These are phyloP conservation scores for Corinectria fuckeliana DNA, from an alignment of 2,329 filamentous ascomycete species.

Conservation along the genomic window DNA sequence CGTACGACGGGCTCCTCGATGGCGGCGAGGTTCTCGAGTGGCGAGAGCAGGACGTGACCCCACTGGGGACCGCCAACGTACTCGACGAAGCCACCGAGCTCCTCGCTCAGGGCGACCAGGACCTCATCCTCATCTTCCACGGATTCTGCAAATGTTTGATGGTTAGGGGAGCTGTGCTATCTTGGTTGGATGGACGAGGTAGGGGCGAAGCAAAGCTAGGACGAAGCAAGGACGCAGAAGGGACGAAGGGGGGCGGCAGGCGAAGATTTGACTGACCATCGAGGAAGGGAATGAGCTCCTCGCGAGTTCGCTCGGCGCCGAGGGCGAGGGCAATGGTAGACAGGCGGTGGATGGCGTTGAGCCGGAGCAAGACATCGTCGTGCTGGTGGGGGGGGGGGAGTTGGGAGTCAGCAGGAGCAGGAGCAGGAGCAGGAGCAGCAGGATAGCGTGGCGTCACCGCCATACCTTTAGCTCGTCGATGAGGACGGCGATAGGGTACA, in stretches of 20 bases:
- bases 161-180: conserved; percentile 25
- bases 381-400: conserved; percentile 66
- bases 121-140: conserved; percentile 99
- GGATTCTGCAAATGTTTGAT: conserved; percentile 70
- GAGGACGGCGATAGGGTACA: conserved; percentile 98
- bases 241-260: conserved; percentile 25
- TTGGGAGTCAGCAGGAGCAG: conserved; percentile 31
- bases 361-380: conserved; percentile 95
- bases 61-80: conserved; percentile 94
- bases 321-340: conserved; percentile 97
- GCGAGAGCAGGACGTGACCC: conserved; percentile 95
- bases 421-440: conserved; percentile 21
- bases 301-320: conserved; percentile 93
- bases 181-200: conserved; percentile 15
- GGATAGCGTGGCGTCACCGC: conserved; percentile 36
- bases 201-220: background rate
- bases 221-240: background rate
- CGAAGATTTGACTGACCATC: conserved; percentile 73
- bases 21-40: conserved; percentile 95
- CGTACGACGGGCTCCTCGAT: conserved; percentile 98
- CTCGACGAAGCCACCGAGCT: conserved; percentile 95
- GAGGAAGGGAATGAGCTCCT: conserved; percentile 98
- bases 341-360: conserved; percentile 98
- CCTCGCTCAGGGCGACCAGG: conserved; percentile 93
- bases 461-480: conserved; percentile 99